Evolutionary conservation across 805 yeast genomes (phyloP), one percentile per base, ranked within the genome.

Genomic region (Lipomyces spencermartinsiae): DNA sequence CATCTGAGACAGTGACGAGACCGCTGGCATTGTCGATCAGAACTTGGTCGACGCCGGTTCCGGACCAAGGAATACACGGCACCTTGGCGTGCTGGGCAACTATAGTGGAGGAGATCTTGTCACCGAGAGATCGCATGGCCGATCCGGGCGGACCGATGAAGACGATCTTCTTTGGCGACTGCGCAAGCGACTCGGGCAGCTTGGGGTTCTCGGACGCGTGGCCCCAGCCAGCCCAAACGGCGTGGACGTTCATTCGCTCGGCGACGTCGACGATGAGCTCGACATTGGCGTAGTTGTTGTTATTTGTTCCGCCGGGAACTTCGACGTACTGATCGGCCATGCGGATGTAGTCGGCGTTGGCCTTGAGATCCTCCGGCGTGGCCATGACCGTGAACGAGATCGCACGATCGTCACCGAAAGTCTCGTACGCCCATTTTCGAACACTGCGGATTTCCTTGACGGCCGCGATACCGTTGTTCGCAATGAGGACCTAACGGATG

Each of bases 181-280:
- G 89, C 16, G 98, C 98, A 78, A 95, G 85, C 80, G 86, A 87
- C 80, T 95, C 99, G 35, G 99, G 99, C 73, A 95, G 86, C 59
- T 83, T 79, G 34, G 99, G 99, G 82, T 96, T 94, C 83, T 95
- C 99, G n/a, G 97, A 92, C 35, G 99, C 99, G 79, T 96, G 99
- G 76, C 99, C 99, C 99, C 99, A 95, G 76, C 99, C 99, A 46
- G 99, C 99, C 99, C 99, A 95, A 67, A 95, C 99, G 33, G 99
- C 99, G 79, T 95, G 97, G 65, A 91, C 98, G 73, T 92, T 87
- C 57, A 97, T 90, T 83, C 98, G 90, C 82, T 95, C 99, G 49
- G 99, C 99, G 60, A 95, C 83, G 76, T 95, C 99, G 59, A 95
- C 98, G 79, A 95, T 95, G 70, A 95, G 84, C 74, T 95, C 99